phyloP scores from a whole-genome alignment of 169 alveolate species.

The Perkinsus marinus region DNA sequence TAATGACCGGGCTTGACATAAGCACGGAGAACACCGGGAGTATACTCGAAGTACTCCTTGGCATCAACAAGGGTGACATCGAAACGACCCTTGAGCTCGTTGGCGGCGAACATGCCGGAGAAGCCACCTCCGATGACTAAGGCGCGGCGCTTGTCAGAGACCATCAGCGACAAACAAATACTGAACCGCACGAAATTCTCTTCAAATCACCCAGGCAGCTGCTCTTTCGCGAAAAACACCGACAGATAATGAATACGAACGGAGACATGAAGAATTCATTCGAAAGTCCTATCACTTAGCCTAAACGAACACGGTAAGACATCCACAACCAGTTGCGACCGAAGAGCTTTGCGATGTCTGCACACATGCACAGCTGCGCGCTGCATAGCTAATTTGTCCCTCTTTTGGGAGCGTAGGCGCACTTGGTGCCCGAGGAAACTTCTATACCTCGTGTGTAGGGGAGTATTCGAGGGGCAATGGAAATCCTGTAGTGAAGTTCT shows the following conservation, averaged over 20 bases:
- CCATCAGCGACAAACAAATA: neutral
- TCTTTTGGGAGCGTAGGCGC: neutral
- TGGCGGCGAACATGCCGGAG: constrained; percentile 15
- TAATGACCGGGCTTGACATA: constrained; percentile 25
- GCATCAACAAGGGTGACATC: constrained; percentile 12
- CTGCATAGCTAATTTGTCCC: neutral
- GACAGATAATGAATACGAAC: too few relatives aligned
- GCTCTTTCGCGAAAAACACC: neutral
- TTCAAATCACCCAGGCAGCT: neutral
- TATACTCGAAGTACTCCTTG: constrained; percentile 13
- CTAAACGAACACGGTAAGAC: too few relatives aligned
- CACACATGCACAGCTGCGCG: neutral
- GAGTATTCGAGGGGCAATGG: too few relatives aligned
- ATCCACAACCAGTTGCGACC: too few relatives aligned
- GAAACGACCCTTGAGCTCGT: constrained; percentile 13
- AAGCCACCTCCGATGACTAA: constrained; percentile 13
- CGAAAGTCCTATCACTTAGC: too few relatives aligned
- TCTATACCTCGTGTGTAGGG: too few relatives aligned
- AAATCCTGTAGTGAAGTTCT: too few relatives aligned
- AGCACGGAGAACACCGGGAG: constrained; percentile 22
- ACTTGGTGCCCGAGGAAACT: too few relatives aligned
- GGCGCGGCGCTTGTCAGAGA: neutral
- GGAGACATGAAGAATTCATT: too few relatives aligned
- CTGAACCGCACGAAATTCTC: neutral
- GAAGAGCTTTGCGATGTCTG: neutral